phyloP scores from a whole-genome alignment of 1,284 basidiomycete species.

The Vanrija sp. region DNA sequence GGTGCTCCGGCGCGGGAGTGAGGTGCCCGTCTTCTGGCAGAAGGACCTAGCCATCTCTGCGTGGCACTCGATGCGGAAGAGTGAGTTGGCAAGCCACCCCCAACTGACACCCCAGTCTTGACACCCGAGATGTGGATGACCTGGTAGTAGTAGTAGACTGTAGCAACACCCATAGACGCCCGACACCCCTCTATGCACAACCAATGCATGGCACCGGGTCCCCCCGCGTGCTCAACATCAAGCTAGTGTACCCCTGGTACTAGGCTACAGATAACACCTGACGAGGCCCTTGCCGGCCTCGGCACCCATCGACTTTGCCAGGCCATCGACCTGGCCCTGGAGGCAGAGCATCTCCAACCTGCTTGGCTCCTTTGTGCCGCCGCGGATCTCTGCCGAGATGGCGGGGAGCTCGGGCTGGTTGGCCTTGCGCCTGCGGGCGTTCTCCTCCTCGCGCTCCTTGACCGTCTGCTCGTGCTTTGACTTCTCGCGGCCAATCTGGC shows the following conservation, averaged over 20 bases:
- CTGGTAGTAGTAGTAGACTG: constrained; percentile 6
- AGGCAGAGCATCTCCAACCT: constrained; percentile 82
- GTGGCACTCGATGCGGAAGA: constrained; percentile 33
- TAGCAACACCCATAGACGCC: too few relatives aligned
- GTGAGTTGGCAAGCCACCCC: constrained; percentile 15
- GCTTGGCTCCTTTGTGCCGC: constrained; percentile 85
- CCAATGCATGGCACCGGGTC: too few relatives aligned
- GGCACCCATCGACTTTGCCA: constrained; percentile 69
- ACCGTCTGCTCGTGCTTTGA: constrained; percentile 74
- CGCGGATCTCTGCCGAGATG: constrained; percentile 74
- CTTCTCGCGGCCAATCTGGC: constrained; percentile 88
- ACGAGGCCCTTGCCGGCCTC: constrained; percentile 58
- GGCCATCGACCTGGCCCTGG: constrained; percentile 80
- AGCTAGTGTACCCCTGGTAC: neutral
- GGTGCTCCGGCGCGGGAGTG: constrained; percentile 7
- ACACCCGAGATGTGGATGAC: constrained; percentile 37
- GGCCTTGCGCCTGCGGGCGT: constrained; percentile 71
- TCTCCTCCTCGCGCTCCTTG: constrained; percentile 85
- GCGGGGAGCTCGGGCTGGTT: constrained; percentile 82
- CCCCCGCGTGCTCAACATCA: too few relatives aligned
- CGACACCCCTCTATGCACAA: too few relatives aligned
- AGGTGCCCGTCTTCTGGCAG: constrained; percentile 6
- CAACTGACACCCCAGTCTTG: constrained; percentile 25
- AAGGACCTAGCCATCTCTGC: constrained; percentile 17
- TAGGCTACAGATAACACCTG: constrained; percentile 41